Evolutionary conservation across 192 early-diverging fungal genomes (phyloP).

Genomic region (Linnemannia elongata): DNA sequence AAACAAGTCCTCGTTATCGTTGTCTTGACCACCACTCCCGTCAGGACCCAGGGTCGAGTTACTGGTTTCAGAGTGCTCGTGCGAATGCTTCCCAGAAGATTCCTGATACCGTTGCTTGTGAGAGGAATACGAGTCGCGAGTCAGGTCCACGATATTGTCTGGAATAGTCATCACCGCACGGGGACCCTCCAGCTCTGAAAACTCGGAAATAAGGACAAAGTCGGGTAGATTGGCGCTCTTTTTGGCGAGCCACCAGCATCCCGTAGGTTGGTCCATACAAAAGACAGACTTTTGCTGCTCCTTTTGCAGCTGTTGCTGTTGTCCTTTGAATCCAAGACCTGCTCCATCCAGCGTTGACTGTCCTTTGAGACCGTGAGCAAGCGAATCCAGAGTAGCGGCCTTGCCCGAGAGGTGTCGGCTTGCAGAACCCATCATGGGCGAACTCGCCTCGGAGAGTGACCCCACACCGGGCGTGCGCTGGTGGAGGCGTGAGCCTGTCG

Average conservation of each 20-base stretch:
- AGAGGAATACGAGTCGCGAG: constrained; percentile 47
- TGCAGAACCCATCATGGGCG: constrained; percentile 6
- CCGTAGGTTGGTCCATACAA: constrained; percentile 20
- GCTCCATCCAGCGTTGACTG: constrained; percentile 7
- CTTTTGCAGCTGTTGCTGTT: background rate
- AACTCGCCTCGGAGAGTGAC: constrained; percentile 31
- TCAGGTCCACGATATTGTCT: constrained; percentile 52
- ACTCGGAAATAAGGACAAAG: constrained; percentile 68
- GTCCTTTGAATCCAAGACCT: background rate
- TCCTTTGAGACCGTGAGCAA: constrained; percentile 14
- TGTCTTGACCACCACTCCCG: background rate
- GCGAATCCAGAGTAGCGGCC: constrained; percentile 8
- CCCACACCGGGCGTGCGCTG: constrained; percentile 18
- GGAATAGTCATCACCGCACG: constrained; percentile 62
- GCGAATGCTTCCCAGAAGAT: constrained; percentile 21
- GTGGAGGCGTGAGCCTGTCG: constrained; percentile 21
- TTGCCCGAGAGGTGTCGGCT: background rate
- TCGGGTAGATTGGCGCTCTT: constrained; percentile 45
- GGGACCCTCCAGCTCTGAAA: constrained; percentile 68
- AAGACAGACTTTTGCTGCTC: constrained; percentile 10
- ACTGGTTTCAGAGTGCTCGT: constrained; percentile 22
- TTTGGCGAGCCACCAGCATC: constrained; percentile 37
- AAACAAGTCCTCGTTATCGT: constrained; percentile 44
- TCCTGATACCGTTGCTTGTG: constrained; percentile 41
- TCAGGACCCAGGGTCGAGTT: constrained; percentile 26